Evolutionary conservation across 2,329 filamentous ascomycete species (phyloP).

Genomic region (Clonostachys chloroleuca): DNA sequence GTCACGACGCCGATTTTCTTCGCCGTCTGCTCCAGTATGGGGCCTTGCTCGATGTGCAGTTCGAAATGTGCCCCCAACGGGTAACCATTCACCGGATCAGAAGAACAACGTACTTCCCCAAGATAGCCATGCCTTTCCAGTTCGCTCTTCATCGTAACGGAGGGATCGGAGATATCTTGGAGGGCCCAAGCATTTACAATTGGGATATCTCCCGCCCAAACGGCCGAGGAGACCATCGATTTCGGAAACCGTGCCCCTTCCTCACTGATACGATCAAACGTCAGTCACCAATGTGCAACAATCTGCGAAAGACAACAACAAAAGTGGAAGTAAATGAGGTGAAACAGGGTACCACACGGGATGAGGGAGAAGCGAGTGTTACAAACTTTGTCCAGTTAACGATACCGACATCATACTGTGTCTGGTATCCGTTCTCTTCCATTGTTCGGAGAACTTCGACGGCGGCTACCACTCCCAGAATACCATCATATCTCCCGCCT

Average conservation of each 20-base stretch:
- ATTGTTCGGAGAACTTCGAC: slow-evolving; percentile 69
- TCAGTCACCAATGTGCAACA: slow-evolving; percentile 3
- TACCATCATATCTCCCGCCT: slow-evolving; percentile 72
- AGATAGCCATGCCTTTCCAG: slow-evolving; percentile 70
- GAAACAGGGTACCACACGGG: not conserved
- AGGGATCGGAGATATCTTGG: slow-evolving; percentile 5
- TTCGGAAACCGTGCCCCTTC: slow-evolving; percentile 78
- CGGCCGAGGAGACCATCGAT: slow-evolving; percentile 69
- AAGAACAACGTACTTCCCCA: slow-evolving; percentile 34
- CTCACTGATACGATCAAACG: slow-evolving; percentile 43
- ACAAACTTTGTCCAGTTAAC: slow-evolving; percentile 72
- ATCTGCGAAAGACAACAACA: no score
- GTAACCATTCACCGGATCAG: slow-evolving; percentile 3
- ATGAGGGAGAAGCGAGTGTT: no score
- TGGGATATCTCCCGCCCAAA: slow-evolving; percentile 68
- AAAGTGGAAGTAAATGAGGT: not conserved
- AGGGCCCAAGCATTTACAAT: slow-evolving; percentile 52
- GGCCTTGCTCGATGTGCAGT: slow-evolving; percentile 46
- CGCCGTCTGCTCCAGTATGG: slow-evolving; percentile 59
- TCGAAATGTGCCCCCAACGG: slow-evolving; percentile 77
- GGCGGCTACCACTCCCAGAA: slow-evolving; percentile 68
- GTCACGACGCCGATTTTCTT: slow-evolving; percentile 37
- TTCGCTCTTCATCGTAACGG: slow-evolving; percentile 28
- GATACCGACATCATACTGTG: slow-evolving; percentile 67
- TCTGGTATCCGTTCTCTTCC: slow-evolving; percentile 62